A percentile compares a stretch with the other conserved stretches of the same genome.
phyloP scores from a whole-genome alignment of 2,329 filamentous ascomycete species.

The Cercospora citrullina region DNA sequence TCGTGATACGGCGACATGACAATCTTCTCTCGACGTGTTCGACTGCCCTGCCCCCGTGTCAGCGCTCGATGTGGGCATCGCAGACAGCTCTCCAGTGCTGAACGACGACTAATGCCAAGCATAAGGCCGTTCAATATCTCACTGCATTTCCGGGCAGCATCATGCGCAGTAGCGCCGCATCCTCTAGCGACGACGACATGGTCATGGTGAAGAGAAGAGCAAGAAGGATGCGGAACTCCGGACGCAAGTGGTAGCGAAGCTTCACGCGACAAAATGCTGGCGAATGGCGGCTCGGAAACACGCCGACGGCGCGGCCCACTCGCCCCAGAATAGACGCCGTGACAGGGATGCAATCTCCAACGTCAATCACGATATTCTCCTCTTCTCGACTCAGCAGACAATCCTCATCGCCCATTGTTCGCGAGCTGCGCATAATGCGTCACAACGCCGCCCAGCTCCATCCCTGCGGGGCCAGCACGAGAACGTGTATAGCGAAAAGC shows the following conservation, averaged over 20 bases:
- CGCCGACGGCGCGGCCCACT: not conserved
- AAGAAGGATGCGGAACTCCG: not conserved
- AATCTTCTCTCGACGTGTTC: not conserved
- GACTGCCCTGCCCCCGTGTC: not conserved
- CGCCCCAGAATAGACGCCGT: not conserved
- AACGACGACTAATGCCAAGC: not conserved
- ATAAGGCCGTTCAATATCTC: conserved; percentile 6
- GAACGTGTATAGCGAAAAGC: not conserved
- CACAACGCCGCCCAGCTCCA: not conserved
- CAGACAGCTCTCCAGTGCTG: not conserved
- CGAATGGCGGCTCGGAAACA: not conserved
- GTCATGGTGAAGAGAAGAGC: not conserved
- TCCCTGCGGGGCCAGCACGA: not conserved
- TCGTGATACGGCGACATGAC: not conserved
- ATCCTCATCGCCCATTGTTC: not conserved
- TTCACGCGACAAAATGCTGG: not conserved
- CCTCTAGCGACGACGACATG: not conserved
- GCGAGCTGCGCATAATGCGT: not conserved
- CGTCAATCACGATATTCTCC: not conserved
- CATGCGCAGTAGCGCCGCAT: conserved; percentile 2
- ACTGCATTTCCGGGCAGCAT: conserved; percentile 3
- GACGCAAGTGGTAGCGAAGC: not conserved
- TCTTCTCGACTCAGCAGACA: not conserved
- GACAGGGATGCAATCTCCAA: not conserved
- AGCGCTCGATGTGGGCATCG: not conserved